Conservation (phyloP, 1,139 yeast genomes). For the Oligophagozyma castellii region DNA sequence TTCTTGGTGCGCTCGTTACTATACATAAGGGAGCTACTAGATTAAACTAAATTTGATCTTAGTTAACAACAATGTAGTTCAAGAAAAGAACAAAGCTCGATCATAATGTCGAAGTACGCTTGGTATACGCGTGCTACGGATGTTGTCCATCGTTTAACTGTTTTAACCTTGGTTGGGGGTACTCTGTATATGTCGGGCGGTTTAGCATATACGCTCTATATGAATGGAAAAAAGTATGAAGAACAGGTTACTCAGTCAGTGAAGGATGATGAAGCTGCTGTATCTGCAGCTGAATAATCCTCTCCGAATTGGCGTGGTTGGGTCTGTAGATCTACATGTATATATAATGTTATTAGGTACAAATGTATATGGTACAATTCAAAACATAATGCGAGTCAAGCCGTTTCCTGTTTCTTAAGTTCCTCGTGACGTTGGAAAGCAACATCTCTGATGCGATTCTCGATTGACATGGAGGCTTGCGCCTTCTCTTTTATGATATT, state of each 20-base stretch:
- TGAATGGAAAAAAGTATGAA: constrained; percentile 38
- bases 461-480: constrained; percentile 21
- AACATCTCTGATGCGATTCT: constrained; percentile 19
- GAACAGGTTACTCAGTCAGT: constrained; percentile 27
- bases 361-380: not conserved
- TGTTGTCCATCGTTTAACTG: constrained; percentile 71
- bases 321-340: not conserved
- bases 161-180: constrained; percentile 62
- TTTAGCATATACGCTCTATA: constrained; percentile 47
- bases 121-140: constrained; percentile 72
- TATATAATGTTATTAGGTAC: not conserved
- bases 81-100: too few relatives aligned
- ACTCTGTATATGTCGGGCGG: constrained; percentile 48
- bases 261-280: constrained; percentile 30
- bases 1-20: too few relatives aligned
- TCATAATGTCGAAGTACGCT: constrained; percentile 39
- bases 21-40: too few relatives aligned
- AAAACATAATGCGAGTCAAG: too few relatives aligned
- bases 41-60: too few relatives aligned
- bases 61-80: too few relatives aligned
- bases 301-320: constrained; percentile 66
- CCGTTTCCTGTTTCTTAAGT: constrained; percentile 2
- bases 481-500: constrained; percentile 54
- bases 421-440: constrained; percentile 17
- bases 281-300: constrained; percentile 97